Base-by-base conservation (phyloP, 1,139 yeast species). In the Candida albicans region DNA sequence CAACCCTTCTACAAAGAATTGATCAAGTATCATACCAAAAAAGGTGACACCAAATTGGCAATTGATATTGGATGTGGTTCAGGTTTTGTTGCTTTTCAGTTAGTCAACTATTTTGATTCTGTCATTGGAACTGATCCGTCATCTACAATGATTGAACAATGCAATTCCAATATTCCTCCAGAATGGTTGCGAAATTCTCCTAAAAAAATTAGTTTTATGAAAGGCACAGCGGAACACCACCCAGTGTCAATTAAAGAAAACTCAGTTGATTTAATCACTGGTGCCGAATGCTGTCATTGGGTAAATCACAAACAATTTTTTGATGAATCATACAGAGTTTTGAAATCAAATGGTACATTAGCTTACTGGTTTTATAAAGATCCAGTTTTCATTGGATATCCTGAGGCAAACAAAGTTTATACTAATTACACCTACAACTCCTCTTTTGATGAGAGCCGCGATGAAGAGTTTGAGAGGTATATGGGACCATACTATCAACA, bases 61-160 rank as follows among this genome's bases (percentile, higher is more conserved):
- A 59, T 87, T 7, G 96, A 89, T 61, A 67, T 87, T 13, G 96
- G 96, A 0, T 82, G 90, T 58, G 96, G 96, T 1, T 84, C 96
- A 0, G 96, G 96, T 0, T 82, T 82, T 50, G 93, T 86, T 1
- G 76, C 95, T 0, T 68, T 75, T 48, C 79, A 81, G 38, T 59
- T 87, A 45, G 57, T 73, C 1, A 52, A 70, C 1, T 64, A 72
- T 47, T 77, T 77, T 43, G 58, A 67, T 10, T 57, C 63, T n/a
- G 81, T 83, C 1, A 58, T 79, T 18, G 95, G 93, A 1, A 72
- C 87, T 1, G 96, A 88, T 58, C 70, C 84, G 4, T 84, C 93
- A 0, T 52, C 53, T 2, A 73, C 73, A 1, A 88, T 88, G 96
- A 71, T 87, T 12, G 61, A 67, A 1, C 65, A 65, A 43, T 84